Base-by-base conservation (phyloP, 2,329 filamentous ascomycete species). In the Calonectria hawksworthii region DNA sequence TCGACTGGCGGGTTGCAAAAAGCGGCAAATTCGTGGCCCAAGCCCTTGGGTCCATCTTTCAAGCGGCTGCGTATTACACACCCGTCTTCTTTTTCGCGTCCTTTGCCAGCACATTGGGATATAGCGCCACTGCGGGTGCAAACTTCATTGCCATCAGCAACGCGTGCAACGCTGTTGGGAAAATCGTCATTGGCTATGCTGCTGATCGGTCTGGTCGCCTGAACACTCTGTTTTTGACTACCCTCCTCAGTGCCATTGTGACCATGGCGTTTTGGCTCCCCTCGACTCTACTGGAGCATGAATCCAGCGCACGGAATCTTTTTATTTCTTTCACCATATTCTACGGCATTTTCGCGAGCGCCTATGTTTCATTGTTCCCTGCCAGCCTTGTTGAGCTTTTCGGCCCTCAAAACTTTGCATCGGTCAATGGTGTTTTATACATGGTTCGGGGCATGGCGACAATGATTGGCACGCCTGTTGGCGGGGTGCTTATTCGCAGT, bases 91-190 rank as follows among this genome's bases (percentile, higher is more conserved):
- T 70, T 38, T 54, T 68, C 18, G 66, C 56, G 2, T 59, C 67
- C 1, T 75, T 70, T 30, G 63, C 74, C 6, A 63, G 47, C 6
- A 72, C 72, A 3, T 47, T 75, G 28, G 74, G 74, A 13, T 72
- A 74, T 13, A 72, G 54, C 56, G 32, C 30, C 2, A 68, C 44
- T 8, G 72, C 28, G 1, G 74, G 74, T 14, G 68, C 74, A 4
- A 75, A 73, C 44, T 67, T 75, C 16, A 67, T 63, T 21, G 74
- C 74, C 10, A 54, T 74, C 11, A 75, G 71, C 34, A 75, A 75
- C 41, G 74, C 74, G 13, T 70, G 71, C 61, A 75, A 75, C 30
- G 70, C 74, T 9, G 21, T 74, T 10, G 71, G 70, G 0, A 70
- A 73, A n/a, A 70, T 75, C 4, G 59, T 30, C 2, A 65, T 68